These are phyloP conservation scores for Setomelanomma holmii DNA, from an alignment of 2,329 filamentous ascomycete genomes.

Conservation along the genomic window DNA sequence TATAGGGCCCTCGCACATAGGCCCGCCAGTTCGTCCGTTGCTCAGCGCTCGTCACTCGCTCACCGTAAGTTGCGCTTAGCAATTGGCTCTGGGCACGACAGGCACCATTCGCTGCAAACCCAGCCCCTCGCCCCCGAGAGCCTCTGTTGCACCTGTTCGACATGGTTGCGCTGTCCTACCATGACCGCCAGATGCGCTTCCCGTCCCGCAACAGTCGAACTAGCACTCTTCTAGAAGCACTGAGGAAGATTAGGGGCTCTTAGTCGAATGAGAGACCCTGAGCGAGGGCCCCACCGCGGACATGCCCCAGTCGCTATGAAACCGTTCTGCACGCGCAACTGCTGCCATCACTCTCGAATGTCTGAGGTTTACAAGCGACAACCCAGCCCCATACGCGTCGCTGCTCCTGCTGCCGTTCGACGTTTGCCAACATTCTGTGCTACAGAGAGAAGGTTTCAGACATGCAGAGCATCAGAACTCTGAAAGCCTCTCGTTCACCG, in stretches of 20 bases:
- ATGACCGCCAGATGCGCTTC: conserved; percentile 27
- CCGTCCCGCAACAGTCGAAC: conserved; percentile 32
- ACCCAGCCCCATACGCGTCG: conserved; percentile 3
- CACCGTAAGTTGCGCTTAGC: conserved; percentile 13
- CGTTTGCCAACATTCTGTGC: conserved; percentile 16
- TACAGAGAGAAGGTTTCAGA: conserved; percentile 16
- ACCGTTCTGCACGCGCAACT: conserved; percentile 25
- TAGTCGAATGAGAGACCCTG: conserved; percentile 20
- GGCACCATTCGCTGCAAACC: conserved; percentile 6
- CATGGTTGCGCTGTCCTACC: conserved; percentile 29
- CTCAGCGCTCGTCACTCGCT: conserved; percentile 1
- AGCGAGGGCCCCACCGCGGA: conserved; percentile 27
- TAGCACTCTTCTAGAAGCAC: conserved; percentile 49
- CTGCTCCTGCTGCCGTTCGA: conserved; percentile 18
- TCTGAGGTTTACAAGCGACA: conserved; percentile 17
- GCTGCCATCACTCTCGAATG: conserved; percentile 7
- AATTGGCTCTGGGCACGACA: conserved; percentile 15
- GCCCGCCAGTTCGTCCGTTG: background rate
- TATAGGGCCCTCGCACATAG: background rate
- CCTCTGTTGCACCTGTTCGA: conserved; percentile 34
- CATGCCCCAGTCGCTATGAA: conserved; percentile 30
- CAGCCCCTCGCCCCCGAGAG: conserved; percentile 3
- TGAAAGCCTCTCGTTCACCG: conserved; percentile 15
- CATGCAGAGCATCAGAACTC: conserved; percentile 16
- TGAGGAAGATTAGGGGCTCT: conserved; percentile 42